Evolutionary conservation across 257 asterid genomes (phyloP).

Genomic region (Primulina tabacum): DNA sequence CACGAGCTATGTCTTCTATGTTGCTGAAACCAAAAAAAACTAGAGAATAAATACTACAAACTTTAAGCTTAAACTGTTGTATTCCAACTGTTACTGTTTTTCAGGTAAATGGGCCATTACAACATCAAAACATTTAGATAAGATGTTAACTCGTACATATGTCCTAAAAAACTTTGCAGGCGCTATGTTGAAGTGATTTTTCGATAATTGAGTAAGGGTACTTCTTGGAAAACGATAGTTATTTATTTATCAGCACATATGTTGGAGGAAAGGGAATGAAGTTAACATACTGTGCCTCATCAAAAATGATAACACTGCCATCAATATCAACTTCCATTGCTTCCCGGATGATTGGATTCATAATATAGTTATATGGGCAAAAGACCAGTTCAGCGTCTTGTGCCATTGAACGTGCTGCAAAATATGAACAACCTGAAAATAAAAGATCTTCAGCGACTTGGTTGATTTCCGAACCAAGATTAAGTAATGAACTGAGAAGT

Average conservation of each 20-base stretch:
- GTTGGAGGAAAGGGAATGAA: slow-evolving; percentile 23
- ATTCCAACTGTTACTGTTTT: neutral
- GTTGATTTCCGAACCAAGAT: slow-evolving; percentile 17
- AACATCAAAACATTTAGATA: slow-evolving; percentile 9
- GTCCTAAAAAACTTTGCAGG: slow-evolving; percentile 14
- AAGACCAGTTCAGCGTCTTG: slow-evolving; percentile 84
- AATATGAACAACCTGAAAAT: slow-evolving; percentile 90
- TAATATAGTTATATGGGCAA: slow-evolving; percentile 91
- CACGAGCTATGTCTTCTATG: slow-evolving; percentile 93
- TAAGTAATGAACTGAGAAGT: slow-evolving; percentile 7
- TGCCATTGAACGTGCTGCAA: slow-evolving; percentile 79
- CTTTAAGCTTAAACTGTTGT: neutral
- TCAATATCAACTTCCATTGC: slow-evolving; percentile 88
- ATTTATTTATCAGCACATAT: slow-evolving; percentile 17
- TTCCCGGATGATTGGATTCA: slow-evolving; percentile 71
- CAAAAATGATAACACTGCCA: slow-evolving; percentile 74
- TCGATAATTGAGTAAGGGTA: slow-evolving; percentile 17
- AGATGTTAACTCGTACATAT: slow-evolving; percentile 12
- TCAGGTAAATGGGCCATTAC: neutral
- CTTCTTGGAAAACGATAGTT: slow-evolving; percentile 18
- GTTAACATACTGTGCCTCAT: slow-evolving; percentile 95
- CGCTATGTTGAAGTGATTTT: neutral
- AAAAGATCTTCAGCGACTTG: slow-evolving; percentile 32
- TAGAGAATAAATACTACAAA: neutral
- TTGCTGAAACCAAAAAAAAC: slow-evolving; percentile 48